Percentiles rank a stretch among this genome's conserved stretches.
Evolutionary conservation across 208 protist species (phyloP).

Genomic region (Plasmodiophora brassicae): DNA sequence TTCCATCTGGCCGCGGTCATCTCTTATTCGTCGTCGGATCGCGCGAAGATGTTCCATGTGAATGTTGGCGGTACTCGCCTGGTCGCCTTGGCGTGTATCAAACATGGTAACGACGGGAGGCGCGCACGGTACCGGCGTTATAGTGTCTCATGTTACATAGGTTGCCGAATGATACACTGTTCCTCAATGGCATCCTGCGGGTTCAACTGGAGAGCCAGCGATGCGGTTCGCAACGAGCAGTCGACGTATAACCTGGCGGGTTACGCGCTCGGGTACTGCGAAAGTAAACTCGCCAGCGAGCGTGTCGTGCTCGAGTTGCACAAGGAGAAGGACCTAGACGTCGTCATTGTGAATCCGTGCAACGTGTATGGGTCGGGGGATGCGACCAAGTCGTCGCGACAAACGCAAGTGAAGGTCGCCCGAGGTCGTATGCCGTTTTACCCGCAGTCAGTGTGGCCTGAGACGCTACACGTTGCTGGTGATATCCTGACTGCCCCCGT

Average conservation of each 20-base stretch:
- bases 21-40: neutral
- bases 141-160: neutral
- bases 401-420: neutral
- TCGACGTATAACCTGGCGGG: neutral
- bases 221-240: neutral
- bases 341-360: neutral
- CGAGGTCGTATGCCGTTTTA: neutral
- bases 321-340: neutral
- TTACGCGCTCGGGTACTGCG: neutral
- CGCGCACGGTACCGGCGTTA: neutral
- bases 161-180: neutral
- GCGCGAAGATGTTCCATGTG: neutral
- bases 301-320: neutral
- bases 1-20: slow-evolving; percentile 10
- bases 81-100: neutral
- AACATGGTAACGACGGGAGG: neutral
- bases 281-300: neutral
- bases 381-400: neutral
- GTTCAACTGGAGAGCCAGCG: neutral
- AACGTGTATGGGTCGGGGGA: neutral
- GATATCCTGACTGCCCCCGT: no score
- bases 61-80: neutral
- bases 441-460: no score
- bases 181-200: neutral
- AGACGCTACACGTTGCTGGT: no score